Evolutionary conservation across 345 rosid species (phyloP), one percentile per base, ranked within the genome.

Genomic region (Litchi chinensis): DNA sequence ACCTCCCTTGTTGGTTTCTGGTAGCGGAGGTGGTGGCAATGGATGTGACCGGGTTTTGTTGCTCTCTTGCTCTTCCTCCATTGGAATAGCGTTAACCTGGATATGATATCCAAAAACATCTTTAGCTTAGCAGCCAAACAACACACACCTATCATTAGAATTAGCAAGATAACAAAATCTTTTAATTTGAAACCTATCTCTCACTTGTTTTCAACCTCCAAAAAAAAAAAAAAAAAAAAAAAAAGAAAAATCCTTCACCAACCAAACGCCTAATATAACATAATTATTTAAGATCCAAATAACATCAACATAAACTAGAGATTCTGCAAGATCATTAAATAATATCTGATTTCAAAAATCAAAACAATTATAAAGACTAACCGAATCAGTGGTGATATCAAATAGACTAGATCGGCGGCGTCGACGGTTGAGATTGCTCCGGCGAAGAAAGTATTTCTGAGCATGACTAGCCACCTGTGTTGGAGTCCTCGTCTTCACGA

Each of bases 391-490:
- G 66, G 99, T 93, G 79, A 94, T 95, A 83, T 92, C 97, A 68
- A 93, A 95, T 59, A 95, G 94, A 81, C 97, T 95, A 67, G 98
- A 92, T 75, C 97, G 89, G 82, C 99, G 89, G 8, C 99, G 93
- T 24, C 99, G 97, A 69, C 98, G 97, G 65, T 93, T 93, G 79
- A 91, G 89, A 82, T 90, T 95, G 77, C 78, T 87, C 9, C 93
- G 90, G 37, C 98, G 92, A 73, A 93, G 93, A 60, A 92, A 95
- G 78, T 93, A 92, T 65, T 95, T 95, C 88, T 95, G 99, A 78
- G 99, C 99, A 46, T 95, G 99, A 74, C 99, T 95, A 5, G 99
- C 99, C 15, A 95, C 99, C 86, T 93, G 99, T 0, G 99, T 93
- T 4, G 99, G 96, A 1, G 97, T 95, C 54, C 99, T 86, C 62